phyloP scores from a whole-genome alignment of 1,284 basidiomycete species.

The Fistulina hepatica region DNA sequence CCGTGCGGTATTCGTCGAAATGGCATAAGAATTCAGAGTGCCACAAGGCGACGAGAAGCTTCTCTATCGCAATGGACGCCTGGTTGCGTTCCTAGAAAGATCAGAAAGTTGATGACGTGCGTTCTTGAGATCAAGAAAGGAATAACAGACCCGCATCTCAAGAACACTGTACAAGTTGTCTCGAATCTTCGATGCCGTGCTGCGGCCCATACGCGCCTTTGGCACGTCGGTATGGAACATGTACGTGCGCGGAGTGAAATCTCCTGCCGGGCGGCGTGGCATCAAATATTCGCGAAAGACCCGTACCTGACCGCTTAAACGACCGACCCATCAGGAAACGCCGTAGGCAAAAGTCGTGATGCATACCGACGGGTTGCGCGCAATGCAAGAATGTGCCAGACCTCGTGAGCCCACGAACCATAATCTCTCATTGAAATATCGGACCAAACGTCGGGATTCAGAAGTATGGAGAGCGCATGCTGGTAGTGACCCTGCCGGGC shows the following conservation, averaged over 20 bases:
- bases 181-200: slow-evolving; percentile 49
- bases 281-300: slow-evolving; percentile 54
- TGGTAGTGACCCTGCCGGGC: slow-evolving; percentile 60
- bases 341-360: slow-evolving; percentile 3
- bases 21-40: slow-evolving; percentile 67
- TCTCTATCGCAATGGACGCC: slow-evolving; percentile 48
- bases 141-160: slow-evolving; percentile 41
- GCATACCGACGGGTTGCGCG: slow-evolving; percentile 54
- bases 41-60: slow-evolving; percentile 62
- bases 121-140: background rate
- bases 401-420: slow-evolving; percentile 54
- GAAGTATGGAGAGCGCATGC: slow-evolving; percentile 46
- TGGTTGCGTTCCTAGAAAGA: slow-evolving; percentile 41
- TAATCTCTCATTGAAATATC: slow-evolving; percentile 55
- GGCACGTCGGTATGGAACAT: slow-evolving; percentile 21
- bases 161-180: slow-evolving; percentile 54
- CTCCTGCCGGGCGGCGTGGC: slow-evolving; percentile 42
- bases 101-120: slow-evolving; percentile 3
- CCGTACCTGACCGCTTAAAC: slow-evolving; percentile 42
- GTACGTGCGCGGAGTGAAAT: slow-evolving; percentile 44
- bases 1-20: slow-evolving; percentile 53
- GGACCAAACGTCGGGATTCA: slow-evolving; percentile 61
- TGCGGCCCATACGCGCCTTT: too few species aligned
- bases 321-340: slow-evolving; percentile 7
- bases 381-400: slow-evolving; percentile 65